A percentile compares a stretch with the other conserved stretches of the same genome.
Conservation (phyloP, 1,139 yeast genomes). For the Schwanniomyces etchellsii region DNA sequence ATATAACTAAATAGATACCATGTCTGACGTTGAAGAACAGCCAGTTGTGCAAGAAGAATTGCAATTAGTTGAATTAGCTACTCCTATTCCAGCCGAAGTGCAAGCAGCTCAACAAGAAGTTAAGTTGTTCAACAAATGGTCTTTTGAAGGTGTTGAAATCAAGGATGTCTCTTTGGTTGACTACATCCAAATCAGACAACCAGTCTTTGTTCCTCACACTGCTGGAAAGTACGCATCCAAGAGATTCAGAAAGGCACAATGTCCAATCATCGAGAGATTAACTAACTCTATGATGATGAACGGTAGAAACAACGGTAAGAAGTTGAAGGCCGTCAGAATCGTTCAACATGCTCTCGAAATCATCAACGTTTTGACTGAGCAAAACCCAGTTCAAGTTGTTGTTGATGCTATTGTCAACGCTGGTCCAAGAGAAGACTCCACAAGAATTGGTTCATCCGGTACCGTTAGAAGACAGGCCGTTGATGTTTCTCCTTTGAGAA, state of each 20-base stretch:
- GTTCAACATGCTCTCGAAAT: constrained; percentile 99
- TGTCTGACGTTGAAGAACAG: constrained; percentile 51
- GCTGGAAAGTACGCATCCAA: constrained; percentile 99
- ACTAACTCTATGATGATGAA: constrained; percentile 99
- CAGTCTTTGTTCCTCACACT: constrained; percentile 98
- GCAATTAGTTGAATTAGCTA: constrained; percentile 81
- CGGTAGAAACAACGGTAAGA: constrained; percentile 99
- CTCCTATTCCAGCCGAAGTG: constrained; percentile 94
- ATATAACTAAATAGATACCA: constrained; percentile 13
- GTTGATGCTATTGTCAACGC: constrained; percentile 99
- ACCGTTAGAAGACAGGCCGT: constrained; percentile 99
- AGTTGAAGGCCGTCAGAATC: constrained; percentile 99
- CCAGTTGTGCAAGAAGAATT: constrained; percentile 69
- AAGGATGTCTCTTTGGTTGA: constrained; percentile 98
- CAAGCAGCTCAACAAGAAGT: constrained; percentile 95
- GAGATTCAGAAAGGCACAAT: constrained; percentile 99
- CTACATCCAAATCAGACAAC: constrained; percentile 96
- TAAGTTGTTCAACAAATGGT: constrained; percentile 99
- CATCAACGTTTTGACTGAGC: constrained; percentile 95
- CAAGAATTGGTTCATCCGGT: constrained; percentile 99
- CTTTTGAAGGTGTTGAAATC: constrained; percentile 94
- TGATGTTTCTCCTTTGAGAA: constrained; percentile 99
- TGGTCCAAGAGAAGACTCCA: constrained; percentile 99
- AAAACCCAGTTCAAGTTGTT: constrained; percentile 98
- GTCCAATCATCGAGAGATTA: constrained; percentile 98